These are phyloP conservation scores for Fusarium napiforme DNA, from an alignment of 2,329 filamentous ascomycete genomes.

Conservation along the genomic window DNA sequence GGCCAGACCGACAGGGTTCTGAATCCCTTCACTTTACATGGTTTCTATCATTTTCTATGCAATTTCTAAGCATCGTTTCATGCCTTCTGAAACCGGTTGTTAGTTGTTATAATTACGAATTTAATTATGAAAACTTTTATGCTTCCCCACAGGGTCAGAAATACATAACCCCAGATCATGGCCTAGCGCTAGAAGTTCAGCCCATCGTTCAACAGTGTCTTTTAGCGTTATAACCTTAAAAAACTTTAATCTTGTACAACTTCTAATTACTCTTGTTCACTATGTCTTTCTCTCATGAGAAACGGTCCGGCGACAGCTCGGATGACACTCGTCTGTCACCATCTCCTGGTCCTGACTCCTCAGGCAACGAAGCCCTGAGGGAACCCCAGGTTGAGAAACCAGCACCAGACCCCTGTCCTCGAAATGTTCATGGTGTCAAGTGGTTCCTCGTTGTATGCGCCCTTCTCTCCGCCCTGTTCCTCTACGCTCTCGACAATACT, in stretches of 20 bases:
- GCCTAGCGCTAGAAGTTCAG: rapidly evolving
- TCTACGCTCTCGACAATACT: slow-evolving; percentile 32
- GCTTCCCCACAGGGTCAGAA: not conserved
- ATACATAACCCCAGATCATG: not conserved
- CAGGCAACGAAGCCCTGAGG: not conserved
- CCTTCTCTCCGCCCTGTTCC: slow-evolving; percentile 2
- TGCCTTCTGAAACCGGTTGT: not conserved
- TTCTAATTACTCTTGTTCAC: rapidly evolving
- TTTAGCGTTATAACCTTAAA: not conserved
- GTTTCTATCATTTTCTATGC: not conserved
- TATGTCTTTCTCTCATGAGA: not conserved
- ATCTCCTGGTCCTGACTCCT: not conserved
- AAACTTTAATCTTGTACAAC: not conserved
- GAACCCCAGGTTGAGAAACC: not conserved
- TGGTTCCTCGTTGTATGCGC: slow-evolving; percentile 15
- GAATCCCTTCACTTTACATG: not conserved
- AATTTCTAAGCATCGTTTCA: not conserved
- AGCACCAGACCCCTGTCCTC: not conserved
- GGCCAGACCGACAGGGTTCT: not conserved
- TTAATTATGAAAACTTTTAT: rapidly evolving
- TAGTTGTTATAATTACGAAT: not conserved
- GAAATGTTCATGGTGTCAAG: not conserved
- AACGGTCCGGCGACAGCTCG: not conserved
- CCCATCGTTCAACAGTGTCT: rapidly evolving
- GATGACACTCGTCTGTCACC: not conserved